Evolutionary conservation across 202 grass and related monocot species (phyloP), one percentile per base, ranked within the genome.

Genomic region (Panicum virgatum): DNA sequence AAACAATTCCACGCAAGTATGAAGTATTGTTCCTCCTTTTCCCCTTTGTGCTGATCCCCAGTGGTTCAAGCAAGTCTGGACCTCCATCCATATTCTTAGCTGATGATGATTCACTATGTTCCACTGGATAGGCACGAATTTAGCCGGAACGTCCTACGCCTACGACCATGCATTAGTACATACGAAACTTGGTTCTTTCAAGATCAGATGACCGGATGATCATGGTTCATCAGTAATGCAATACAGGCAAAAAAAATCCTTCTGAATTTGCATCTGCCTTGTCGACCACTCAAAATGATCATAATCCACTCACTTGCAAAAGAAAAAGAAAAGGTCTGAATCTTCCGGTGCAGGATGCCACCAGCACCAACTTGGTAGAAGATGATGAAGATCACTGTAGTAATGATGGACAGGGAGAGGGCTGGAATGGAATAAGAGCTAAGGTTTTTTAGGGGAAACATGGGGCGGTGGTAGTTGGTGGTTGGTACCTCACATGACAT

Each of bases 401-500:
- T 0, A 84, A 73, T 69, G 81, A 65, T 65, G 82, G 78, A 80
- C 60, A 75, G 66, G 66, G 66, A 82, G 72, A 81, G 53, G 48
- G 64, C 39, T 23, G 56, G 37, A 30, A 71, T 69, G 72, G 72
- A 75, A 53, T 38, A 71, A 56, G 15, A 13, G 73, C 66, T 61
- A 69, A 60, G 68, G 50, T 61, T 68, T 82, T 12, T 19, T 16
- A 46, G 22, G 56, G 46, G 76, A 83, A 79, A 64, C 74, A 43
- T 66, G 79, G 86, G 86, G 77, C 47, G 83, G 83, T 84, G 83
- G 86, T 84, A 84, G 80, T 80, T 86, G 86, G 86, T 73, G 66
- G 79, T 89, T 89, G 76, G 86, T 84, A 92, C 80, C 65, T 52
- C 71, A 76, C 80, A 69, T 89, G 90, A 92, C 76, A 64, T 86